Conservation (phyloP, 129 eudicot species). For the Erigeron canadensis region DNA sequence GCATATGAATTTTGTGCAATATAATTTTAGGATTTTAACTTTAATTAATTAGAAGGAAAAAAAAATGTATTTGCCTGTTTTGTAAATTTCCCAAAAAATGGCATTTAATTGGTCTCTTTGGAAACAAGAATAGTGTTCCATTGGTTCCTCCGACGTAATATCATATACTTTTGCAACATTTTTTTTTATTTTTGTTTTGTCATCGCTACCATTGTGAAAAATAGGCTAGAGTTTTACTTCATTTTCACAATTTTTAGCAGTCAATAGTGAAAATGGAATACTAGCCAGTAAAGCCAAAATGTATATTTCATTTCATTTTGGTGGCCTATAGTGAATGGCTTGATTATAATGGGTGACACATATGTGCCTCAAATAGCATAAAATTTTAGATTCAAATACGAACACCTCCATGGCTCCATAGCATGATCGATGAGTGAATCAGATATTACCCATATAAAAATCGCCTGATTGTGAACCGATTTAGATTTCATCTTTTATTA, state of each 20-base stretch:
- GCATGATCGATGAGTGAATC: too few species aligned
- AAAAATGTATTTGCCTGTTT: conserved; percentile 14
- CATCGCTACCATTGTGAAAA: neutral
- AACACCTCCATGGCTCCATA: too few species aligned
- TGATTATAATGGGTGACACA: too few species aligned
- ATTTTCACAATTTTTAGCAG: too few species aligned
- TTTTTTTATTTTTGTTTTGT: neutral
- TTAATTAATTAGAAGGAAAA: neutral
- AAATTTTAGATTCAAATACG: too few species aligned
- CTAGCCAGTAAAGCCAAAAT: neutral
- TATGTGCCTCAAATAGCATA: too few species aligned
- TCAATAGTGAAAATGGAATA: neutral
- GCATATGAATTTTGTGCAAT: conserved; percentile 30
- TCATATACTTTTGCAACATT: neutral
- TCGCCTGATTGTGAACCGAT: too few species aligned
- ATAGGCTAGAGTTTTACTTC: too few species aligned
- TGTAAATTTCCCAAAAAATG: conserved; percentile 34
- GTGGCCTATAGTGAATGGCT: too few species aligned
- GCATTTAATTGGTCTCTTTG: conserved; percentile 36
- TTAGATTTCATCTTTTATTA: too few species aligned
- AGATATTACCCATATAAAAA: too few species aligned
- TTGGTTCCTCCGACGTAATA: conserved; percentile 20
- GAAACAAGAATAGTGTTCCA: conserved; percentile 23
- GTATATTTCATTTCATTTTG: too few species aligned
- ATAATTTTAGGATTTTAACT: conserved; percentile 9